Conservation (phyloP, 2,329 filamentous ascomycete genomes). For the Monosporascus sp. region DNA sequence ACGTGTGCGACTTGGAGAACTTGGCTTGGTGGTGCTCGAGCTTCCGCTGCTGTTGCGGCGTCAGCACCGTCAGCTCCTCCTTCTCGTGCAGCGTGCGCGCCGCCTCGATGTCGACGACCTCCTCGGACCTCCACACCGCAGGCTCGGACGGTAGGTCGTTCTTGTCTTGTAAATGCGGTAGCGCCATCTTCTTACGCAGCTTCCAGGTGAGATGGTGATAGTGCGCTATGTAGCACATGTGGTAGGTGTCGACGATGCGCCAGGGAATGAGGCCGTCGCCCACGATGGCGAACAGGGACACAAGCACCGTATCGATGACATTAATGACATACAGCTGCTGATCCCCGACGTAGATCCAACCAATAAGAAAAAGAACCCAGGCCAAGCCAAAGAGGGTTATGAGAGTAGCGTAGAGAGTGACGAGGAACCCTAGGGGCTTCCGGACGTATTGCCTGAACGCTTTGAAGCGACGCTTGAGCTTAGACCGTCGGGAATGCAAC, state of each 20-base stretch:
- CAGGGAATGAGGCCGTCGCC: slow-evolving; percentile 70
- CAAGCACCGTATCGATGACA: slow-evolving; percentile 65
- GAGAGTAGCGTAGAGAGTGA: slow-evolving; percentile 75
- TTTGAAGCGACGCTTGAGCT: slow-evolving; percentile 72
- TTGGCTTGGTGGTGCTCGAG: slow-evolving; percentile 75
- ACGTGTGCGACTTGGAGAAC: slow-evolving; percentile 77
- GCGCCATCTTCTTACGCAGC: slow-evolving; percentile 53
- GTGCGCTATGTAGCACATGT: slow-evolving; percentile 76
- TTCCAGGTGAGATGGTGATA: slow-evolving; percentile 64
- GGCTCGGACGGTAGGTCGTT: slow-evolving; percentile 57
- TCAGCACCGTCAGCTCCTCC: slow-evolving; percentile 58
- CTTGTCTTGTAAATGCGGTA: slow-evolving; percentile 60
- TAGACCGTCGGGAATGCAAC: slow-evolving; percentile 73
- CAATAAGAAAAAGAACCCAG: slow-evolving; percentile 89
- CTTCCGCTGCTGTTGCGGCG: slow-evolving; percentile 58
- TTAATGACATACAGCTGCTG: slow-evolving; percentile 65
- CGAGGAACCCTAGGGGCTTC: slow-evolving; percentile 73
- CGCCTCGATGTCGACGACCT: slow-evolving; percentile 37
- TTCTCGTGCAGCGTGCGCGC: slow-evolving; percentile 33
- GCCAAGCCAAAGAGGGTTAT: slow-evolving; percentile 82
- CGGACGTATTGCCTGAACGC: slow-evolving; percentile 77
- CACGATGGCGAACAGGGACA: slow-evolving; percentile 65
- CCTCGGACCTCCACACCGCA: slow-evolving; percentile 34
- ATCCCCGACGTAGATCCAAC: slow-evolving; percentile 78
- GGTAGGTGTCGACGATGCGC: slow-evolving; percentile 76